These are phyloP conservation scores for Tinospora cordifolia DNA, from an alignment of 164 flowering plant genomes.

Conservation along the genomic window DNA sequence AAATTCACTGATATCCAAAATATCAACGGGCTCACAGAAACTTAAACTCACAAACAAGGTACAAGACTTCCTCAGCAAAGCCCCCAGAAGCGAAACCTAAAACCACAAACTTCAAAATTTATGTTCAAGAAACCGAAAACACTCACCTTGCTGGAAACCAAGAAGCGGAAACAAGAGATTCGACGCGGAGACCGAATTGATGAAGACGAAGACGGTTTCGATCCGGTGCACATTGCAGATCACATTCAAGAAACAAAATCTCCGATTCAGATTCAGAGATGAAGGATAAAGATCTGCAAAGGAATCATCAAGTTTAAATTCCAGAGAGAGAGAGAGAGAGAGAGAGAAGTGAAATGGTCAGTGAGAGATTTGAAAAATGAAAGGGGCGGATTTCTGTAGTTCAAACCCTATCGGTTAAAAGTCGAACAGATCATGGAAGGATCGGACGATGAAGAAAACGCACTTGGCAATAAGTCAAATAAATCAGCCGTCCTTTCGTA, in stretches of 20 bases:
- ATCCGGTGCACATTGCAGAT: constrained; percentile 17
- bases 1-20: not conserved
- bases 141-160: constrained; percentile 29
- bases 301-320: not conserved
- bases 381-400: constrained; percentile 17
- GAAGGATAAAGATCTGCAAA: constrained; percentile 8
- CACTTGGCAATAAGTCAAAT: not conserved
- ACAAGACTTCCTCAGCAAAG: not conserved
- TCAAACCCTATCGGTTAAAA: constrained; percentile 22
- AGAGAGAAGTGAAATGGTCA: constrained; percentile 10
- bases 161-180: not conserved
- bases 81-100: not conserved
- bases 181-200: not conserved
- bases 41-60: not conserved
- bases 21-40: not conserved
- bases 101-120: not conserved
- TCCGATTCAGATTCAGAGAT: not conserved
- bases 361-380: constrained; percentile 8
- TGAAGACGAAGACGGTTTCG: not conserved
- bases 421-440: constrained; percentile 5
- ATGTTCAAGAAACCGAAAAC: constrained; percentile 1
- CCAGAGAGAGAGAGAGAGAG: constrained; percentile 10
- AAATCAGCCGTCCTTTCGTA: not conserved
- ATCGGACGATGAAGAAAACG: constrained; percentile 10
- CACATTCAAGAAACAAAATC: not conserved